Percentiles rank a stretch among this genome's conserved stretches.
Evolutionary conservation across 169 alveolate genomes (phyloP).

Genomic region (Eimeria mitis): DNA sequence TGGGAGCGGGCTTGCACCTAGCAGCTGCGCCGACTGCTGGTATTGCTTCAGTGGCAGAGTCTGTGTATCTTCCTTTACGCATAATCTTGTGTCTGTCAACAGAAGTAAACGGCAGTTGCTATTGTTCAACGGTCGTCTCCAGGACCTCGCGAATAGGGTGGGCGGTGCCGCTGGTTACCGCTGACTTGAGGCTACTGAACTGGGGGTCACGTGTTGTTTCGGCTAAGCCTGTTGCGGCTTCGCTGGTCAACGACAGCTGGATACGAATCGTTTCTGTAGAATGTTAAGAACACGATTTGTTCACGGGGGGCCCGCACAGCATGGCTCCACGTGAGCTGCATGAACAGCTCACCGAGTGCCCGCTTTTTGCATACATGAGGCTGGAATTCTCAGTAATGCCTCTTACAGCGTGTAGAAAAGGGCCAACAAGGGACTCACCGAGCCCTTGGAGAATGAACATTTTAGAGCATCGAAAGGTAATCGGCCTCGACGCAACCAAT

Average conservation of each 20-base stretch:
- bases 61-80: not conserved
- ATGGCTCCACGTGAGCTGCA: not conserved
- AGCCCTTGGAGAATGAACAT: not conserved
- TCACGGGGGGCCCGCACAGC: not conserved
- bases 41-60: not conserved
- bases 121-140: not conserved
- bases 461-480: not conserved
- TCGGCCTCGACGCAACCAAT: not conserved
- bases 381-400: not conserved
- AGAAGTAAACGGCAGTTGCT: not conserved
- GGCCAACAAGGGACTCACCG: not conserved
- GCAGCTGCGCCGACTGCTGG: not conserved
- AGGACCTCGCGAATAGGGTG: not conserved
- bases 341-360: not conserved
- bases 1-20: not conserved
- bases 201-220: not conserved
- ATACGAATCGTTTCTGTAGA: not conserved
- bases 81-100: not conserved
- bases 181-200: not conserved
- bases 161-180: not conserved
- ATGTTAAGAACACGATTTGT: not conserved
- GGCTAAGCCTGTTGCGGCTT: slow-evolving; percentile 1
- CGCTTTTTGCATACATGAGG: not conserved
- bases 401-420: not conserved
- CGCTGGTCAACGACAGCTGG: not conserved